Evolutionary conservation across 345 rosid genomes (phyloP).

Genomic region (Heritiera fomes): DNA sequence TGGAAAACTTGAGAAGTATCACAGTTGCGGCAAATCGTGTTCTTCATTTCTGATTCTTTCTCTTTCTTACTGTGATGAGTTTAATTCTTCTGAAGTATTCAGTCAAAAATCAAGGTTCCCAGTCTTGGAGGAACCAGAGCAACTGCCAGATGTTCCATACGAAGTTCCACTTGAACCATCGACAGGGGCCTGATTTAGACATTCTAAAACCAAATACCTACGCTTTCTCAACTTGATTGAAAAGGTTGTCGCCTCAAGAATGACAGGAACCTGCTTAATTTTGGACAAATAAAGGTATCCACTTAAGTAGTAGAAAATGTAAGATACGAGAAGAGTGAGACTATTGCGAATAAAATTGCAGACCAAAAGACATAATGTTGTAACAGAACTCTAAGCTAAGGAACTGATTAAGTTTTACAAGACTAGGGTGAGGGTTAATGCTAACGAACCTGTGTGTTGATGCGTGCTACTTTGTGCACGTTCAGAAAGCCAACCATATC

Average conservation of each 20-base stretch:
- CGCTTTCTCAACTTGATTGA: slow-evolving; percentile 85
- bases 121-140: slow-evolving; percentile 61
- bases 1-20: background rate
- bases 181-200: slow-evolving; percentile 91
- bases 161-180: slow-evolving; percentile 90
- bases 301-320: background rate
- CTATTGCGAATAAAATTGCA: background rate
- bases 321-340: background rate
- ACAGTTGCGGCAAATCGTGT: background rate
- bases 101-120: slow-evolving; percentile 70
- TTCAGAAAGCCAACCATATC: slow-evolving; percentile 92
- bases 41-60: slow-evolving; percentile 6
- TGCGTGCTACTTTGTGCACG: slow-evolving; percentile 75
- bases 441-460: slow-evolving; percentile 70
- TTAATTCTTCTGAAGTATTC: background rate
- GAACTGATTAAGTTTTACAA: background rate
- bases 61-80: background rate
- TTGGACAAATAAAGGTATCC: background rate
- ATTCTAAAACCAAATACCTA: slow-evolving; percentile 73
- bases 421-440: background rate
- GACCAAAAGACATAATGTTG: background rate
- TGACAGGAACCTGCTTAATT: slow-evolving; percentile 64
- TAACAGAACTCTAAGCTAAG: background rate
- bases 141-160: slow-evolving; percentile 67
- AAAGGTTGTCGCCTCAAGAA: slow-evolving; percentile 81